Conservation (phyloP, 2,329 filamentous ascomycete species). For the Fusarium falciforme region DNA sequence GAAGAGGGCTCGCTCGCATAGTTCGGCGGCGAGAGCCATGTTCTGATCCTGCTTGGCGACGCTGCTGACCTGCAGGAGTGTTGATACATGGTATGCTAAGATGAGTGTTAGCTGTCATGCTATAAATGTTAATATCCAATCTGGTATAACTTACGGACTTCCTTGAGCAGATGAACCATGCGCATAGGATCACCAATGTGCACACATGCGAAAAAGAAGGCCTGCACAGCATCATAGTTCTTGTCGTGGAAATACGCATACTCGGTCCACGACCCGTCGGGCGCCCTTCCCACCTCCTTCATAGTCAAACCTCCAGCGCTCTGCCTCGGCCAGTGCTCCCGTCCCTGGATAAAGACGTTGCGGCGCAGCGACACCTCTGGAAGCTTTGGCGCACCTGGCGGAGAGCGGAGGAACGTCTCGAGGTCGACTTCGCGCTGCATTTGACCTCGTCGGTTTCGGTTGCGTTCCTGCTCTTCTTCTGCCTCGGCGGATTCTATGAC, state of each 20-base stretch:
- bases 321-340: constrained; percentile 86
- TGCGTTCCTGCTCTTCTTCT: constrained; percentile 60
- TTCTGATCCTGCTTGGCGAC: constrained; percentile 94
- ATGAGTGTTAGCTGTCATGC: not conserved
- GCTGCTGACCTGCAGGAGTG: constrained; percentile 91
- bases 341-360: constrained; percentile 88
- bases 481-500: constrained; percentile 66
- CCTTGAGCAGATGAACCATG: constrained; percentile 77
- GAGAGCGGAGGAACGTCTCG: constrained; percentile 65
- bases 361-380: constrained; percentile 78
- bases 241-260: constrained; percentile 83
- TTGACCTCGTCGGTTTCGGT: constrained; percentile 50
- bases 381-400: constrained; percentile 69
- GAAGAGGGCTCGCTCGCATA: constrained; percentile 92
- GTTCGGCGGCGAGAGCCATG: constrained; percentile 84
- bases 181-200: constrained; percentile 85
- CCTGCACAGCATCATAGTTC: constrained; percentile 79
- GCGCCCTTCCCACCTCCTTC: constrained; percentile 63
- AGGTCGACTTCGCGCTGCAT: constrained; percentile 65
- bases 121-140: not conserved
- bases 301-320: constrained; percentile 87
- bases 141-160: constrained; percentile 49
- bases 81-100: constrained; percentile 87
- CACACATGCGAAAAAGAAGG: constrained; percentile 82
- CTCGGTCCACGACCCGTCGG: constrained; percentile 68